Conservation (phyloP, 305 asterid species). For the Rubia occidens region DNA sequence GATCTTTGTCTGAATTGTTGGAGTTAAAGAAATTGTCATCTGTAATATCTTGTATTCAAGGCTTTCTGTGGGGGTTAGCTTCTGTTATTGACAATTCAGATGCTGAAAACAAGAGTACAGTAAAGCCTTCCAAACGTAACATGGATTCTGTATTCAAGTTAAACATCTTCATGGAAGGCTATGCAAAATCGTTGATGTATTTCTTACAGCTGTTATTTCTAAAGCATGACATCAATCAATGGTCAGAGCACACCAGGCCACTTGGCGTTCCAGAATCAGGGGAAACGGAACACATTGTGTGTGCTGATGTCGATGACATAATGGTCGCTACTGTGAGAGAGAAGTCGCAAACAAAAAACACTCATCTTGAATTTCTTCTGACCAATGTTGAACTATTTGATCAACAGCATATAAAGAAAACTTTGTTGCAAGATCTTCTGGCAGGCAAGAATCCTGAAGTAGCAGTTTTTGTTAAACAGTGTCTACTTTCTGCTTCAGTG, state of each 20-base stretch:
- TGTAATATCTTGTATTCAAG: conserved; percentile 55
- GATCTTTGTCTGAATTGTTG: conserved; percentile 26
- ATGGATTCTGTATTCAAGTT: conserved; percentile 34
- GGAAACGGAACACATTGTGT: conserved; percentile 18
- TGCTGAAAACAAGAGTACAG: conserved; percentile 26
- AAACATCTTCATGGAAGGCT: conserved; percentile 35
- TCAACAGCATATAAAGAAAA: conserved; percentile 35
- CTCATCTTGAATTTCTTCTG: conserved; percentile 45
- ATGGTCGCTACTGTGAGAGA: conserved; percentile 18
- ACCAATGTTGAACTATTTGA: conserved; percentile 34
- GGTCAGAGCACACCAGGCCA: conserved; percentile 19
- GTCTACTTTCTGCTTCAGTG: conserved; percentile 70
- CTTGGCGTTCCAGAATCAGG: conserved; percentile 19
- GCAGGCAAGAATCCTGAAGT: conserved; percentile 55
- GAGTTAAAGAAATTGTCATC: conserved; percentile 47
- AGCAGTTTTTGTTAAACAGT: conserved; percentile 54
- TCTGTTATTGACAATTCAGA: conserved; percentile 32
- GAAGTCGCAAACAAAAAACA: conserved; percentile 21
- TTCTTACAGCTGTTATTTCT: conserved; percentile 40
- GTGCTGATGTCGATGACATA: conserved; percentile 22
- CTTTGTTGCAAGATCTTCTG: conserved; percentile 42
- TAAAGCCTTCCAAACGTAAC: conserved; percentile 30
- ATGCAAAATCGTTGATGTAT: conserved; percentile 31
- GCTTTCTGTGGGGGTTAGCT: conserved; percentile 65
- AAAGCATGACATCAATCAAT: conserved; percentile 29